Evolutionary conservation across 129 eudicot species (phyloP), one percentile per base, ranked within the genome.

Genomic region (Escallonia herrerae): DNA sequence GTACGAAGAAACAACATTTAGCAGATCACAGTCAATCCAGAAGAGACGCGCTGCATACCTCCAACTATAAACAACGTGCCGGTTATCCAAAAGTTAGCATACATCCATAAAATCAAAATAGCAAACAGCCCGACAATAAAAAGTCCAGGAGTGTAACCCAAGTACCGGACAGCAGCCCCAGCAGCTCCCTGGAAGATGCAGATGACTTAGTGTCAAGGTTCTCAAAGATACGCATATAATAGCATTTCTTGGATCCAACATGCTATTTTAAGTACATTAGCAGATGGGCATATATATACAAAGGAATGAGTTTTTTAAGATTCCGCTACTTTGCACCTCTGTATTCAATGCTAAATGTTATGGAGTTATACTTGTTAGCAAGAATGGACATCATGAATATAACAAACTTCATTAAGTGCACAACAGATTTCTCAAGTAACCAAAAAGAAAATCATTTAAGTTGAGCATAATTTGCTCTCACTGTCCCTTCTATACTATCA

Each of bases 121-220:
- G 95, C 87, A 79, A 83, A 82, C 55, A 89, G 79, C 15, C 97
- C 99, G 66, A 94, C 95, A 33, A 94, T 94, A 72, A 80, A 89
- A 64, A 94, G 63, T 62, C 99, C 99, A 72, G 99, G 97, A 64
- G 97, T 86, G 72, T 82, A 91, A 76, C 99, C 99, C 84, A 89
- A 71, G 69, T 86, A 89, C 74, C 78, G 95, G 64, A 94, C 81
- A 64, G 97, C 88, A 84, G 71, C 86, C 48, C 83, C 95, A 54
- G 97, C 99, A 71, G 81, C 91, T 39, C 81, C 97, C 97, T 94
- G 86, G 42, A 66, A 83, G 13, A 71, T 38, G 45, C 9, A 55
- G 12, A 7, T 41, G 62, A 69, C 39, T 74, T 53, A 74, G 63
- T 58, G 33, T 46, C 77, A 67, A 64, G 50, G 38, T 47, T 58